Conservation (phyloP, 2,329 filamentous ascomycete genomes). For the Furcasterigmium sp. region DNA sequence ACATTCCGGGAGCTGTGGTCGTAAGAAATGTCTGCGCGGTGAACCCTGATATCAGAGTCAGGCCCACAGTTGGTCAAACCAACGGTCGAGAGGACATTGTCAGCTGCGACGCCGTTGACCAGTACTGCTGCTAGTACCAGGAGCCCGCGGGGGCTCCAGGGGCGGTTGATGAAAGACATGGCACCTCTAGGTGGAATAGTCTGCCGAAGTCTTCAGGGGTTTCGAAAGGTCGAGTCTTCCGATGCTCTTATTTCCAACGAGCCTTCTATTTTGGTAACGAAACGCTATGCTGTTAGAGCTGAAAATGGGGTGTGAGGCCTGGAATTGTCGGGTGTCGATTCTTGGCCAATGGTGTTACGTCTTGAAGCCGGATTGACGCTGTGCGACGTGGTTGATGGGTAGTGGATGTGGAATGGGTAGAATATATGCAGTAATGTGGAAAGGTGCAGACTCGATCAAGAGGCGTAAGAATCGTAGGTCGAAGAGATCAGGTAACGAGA, state of each 20-base stretch:
- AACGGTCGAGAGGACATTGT: conserved; percentile 70
- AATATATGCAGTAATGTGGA: no score
- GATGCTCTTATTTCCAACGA: no score
- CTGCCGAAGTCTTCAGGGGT: no score
- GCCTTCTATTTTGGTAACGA: background rate
- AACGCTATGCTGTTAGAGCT: background rate
- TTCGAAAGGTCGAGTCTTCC: no score
- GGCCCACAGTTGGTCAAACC: conserved; percentile 69
- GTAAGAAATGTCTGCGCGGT: conserved; percentile 73
- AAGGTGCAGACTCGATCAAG: conserved; percentile 4
- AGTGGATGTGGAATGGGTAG: background rate
- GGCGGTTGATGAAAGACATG: conserved; percentile 26
- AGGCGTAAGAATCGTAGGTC: background rate
- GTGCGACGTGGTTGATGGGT: no score
- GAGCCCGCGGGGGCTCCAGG: conserved; percentile 22
- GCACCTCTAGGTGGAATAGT: no score
- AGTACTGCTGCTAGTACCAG: conserved; percentile 30
- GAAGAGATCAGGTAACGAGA: background rate
- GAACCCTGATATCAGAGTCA: conserved; percentile 54
- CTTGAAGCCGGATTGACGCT: no score
- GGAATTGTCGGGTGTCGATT: background rate
- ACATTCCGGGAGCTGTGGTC: conserved; percentile 69
- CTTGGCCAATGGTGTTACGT: background rate
- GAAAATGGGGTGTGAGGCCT: conserved; percentile 5
- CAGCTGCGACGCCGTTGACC: conserved; percentile 49